Percentiles rank a stretch among this genome's conserved stretches.
phyloP scores from a whole-genome alignment of 305 asterid genomes.

The Fraxinus latifolia region DNA sequence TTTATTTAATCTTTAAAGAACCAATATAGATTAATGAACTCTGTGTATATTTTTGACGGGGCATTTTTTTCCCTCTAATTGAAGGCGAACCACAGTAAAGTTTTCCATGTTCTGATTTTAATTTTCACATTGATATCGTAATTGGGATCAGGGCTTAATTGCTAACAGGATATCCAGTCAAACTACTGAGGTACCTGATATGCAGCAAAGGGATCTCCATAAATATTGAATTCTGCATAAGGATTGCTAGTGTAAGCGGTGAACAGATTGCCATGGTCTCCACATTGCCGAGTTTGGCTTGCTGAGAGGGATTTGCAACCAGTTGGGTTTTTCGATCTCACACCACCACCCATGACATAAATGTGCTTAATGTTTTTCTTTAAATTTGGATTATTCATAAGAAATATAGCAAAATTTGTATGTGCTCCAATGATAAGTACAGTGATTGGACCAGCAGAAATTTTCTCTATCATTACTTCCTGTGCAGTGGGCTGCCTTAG shows the following conservation, averaged over 20 bases:
- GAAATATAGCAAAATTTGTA: slow-evolving; percentile 67
- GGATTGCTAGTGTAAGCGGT: slow-evolving; percentile 68
- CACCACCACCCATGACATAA: slow-evolving; percentile 84
- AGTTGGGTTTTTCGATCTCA: slow-evolving; percentile 65
- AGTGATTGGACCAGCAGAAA: slow-evolving; percentile 67
- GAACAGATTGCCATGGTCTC: slow-evolving; percentile 64
- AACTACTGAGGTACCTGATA: slow-evolving; percentile 56
- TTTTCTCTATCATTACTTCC: slow-evolving; percentile 60
- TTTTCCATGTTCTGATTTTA: background rate
- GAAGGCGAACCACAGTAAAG: background rate
- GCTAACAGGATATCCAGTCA: background rate
- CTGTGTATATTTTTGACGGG: background rate
- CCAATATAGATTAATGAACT: background rate
- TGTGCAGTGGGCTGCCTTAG: slow-evolving; percentile 71
- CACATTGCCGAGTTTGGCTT: slow-evolving; percentile 62
- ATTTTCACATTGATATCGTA: background rate
- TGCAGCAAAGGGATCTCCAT: slow-evolving; percentile 90
- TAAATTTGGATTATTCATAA: slow-evolving; percentile 68
- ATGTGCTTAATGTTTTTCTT: slow-evolving; percentile 66
- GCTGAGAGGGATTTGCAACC: slow-evolving; percentile 53
- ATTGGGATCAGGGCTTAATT: background rate
- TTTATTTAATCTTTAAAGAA: slow-evolving; percentile 4
- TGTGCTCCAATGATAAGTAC: slow-evolving; percentile 52
- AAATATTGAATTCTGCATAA: slow-evolving; percentile 77
- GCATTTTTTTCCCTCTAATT: background rate